Conservation (phyloP, 1,139 yeast species). For the Hemisphaericaspora xylanilytica region DNA sequence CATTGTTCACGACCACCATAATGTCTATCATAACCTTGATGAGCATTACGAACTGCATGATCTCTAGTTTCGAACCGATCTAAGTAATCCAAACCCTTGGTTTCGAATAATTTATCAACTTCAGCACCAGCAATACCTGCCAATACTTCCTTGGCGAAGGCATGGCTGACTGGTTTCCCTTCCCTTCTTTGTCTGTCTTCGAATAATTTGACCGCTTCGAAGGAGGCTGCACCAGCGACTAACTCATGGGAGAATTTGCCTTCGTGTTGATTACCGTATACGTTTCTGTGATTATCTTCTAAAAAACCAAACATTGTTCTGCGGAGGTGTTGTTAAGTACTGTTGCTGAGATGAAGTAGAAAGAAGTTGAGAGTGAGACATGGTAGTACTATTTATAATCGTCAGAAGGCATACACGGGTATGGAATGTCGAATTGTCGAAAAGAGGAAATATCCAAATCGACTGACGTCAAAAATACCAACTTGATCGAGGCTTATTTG, state of each 20-base stretch:
- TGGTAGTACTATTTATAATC: neutral
- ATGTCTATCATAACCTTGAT: slow-evolving; percentile 26
- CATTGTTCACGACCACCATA: slow-evolving; percentile 28
- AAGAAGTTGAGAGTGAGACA: too few relatives aligned
- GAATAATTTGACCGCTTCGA: slow-evolving; percentile 31
- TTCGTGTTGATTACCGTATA: slow-evolving; percentile 31
- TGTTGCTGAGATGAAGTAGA: neutral
- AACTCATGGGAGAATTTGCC: slow-evolving; percentile 33
- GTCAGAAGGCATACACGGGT: too few relatives aligned
- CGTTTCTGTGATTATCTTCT: slow-evolving; percentile 49
- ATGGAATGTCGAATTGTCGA: too few relatives aligned
- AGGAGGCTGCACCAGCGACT: slow-evolving; percentile 35
- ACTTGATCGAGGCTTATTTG: neutral
- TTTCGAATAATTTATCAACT: slow-evolving; percentile 34
- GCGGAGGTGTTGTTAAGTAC: neutral
- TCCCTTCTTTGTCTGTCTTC: slow-evolving; percentile 34
- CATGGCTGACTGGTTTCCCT: slow-evolving; percentile 32
- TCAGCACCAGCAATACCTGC: slow-evolving; percentile 35
- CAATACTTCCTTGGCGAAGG: slow-evolving; percentile 29
- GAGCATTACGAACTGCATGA: slow-evolving; percentile 25
- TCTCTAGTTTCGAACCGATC: slow-evolving; percentile 25
- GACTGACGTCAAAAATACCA: neutral
- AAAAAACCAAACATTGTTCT: slow-evolving; percentile 18
- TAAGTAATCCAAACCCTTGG: slow-evolving; percentile 35
- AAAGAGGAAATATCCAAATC: too few relatives aligned